Base-by-base conservation (phyloP, 2,329 filamentous ascomycete species). In the Pseudogymnoascus sp. region DNA sequence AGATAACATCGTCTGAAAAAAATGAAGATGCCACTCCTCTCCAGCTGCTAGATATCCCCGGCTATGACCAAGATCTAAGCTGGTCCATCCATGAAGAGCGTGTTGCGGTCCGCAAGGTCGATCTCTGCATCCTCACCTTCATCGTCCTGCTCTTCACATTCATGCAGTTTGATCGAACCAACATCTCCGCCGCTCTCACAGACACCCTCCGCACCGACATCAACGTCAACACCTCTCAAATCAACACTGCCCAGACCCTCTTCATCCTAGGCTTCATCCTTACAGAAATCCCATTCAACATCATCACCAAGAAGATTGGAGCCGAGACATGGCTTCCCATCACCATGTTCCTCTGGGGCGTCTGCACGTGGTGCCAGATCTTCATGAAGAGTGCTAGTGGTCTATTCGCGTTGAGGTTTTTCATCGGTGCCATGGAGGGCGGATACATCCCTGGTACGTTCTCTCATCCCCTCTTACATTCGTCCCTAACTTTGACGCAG, bases 1-100 rank as follows among this genome's bases (percentile, higher is more conserved):
- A 73, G 7, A 76, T 75, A 72, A 75, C 73, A n/a, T n/a, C n/a
- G n/a, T n/a, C n/a, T n/a, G 31, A n/a, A 2, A 9, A 62, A 17
- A 17, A 31, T 50, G 19, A 53, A 19, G 40, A 53, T 50, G 47
- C 17, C 19, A 31, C 11, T 53, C 21, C 17, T 23, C 36, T 26
- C 31, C n/a, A 60, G 44, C 44, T 57, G 11, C 44, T 57, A 1
- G 53, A 40, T 5, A 36, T 64, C 57, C 62, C 62, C 17, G 62
- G 62, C 53, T 64, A 62, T 35, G 62, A 64, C 19, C 11, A 31
- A 19, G 23, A 42, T 6, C 33, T 64, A 6, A 44, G 36, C 33
- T 61, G 50, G 53, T 40, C 53, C 15, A 53, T 28, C 31, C 23
- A 38, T 11, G 53, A 64, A 26, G 62, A 61, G 38, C 31, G 53